Base-by-base conservation (phyloP, 257 asterid genomes). In the Euphrasia confusa region DNA sequence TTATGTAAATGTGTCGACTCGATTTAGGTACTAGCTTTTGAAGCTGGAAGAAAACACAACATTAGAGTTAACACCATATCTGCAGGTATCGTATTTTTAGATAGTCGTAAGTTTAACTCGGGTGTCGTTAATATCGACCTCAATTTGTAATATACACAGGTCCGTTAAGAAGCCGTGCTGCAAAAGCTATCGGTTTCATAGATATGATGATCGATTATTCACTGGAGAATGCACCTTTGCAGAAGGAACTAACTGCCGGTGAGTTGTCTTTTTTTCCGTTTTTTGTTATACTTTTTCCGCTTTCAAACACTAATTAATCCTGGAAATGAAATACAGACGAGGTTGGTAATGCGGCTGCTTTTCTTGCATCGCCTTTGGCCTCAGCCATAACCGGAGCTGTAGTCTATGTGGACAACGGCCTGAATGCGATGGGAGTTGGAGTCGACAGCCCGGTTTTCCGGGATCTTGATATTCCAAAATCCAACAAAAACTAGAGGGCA, bases 31-130 rank as follows among this genome's bases (percentile, higher is more conserved):
- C 57, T 52, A 7, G 57, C 57, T 17, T 49, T 52, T 52, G 57
- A 52, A 52, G 57, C 57, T 17, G 57, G 57, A 52, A 52, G 57
- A 18, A 52, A 52, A 52, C 57, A 52, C 30, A 18, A 52, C 13
- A 18, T 52, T 10, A 52, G 57, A 18, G 57, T 52, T 8, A 52
- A 52, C 57, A 52, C 57, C 32, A 52, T 52, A 52, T 52, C 57
- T 52, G 57, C 57, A 17, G 57, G 57, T 52, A 52, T 2, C 14
- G 3, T 13, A 44, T 10, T 21, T 21, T 0, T 21, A 21, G 24
- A 21, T 21, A 21, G 1, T 21, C 24, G 24, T 21, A 21, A 21
- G 50, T 44, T 44, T 37, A 37, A 37, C 12, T 7, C 7, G 2
- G 11, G 2, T 21, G 50, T 11, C 12, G 5, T 44, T 44, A 2